Evolutionary conservation across 768 basidiomycete genomes (phyloP).

Genomic region (Krasilnikovozyma curviuscula): DNA sequence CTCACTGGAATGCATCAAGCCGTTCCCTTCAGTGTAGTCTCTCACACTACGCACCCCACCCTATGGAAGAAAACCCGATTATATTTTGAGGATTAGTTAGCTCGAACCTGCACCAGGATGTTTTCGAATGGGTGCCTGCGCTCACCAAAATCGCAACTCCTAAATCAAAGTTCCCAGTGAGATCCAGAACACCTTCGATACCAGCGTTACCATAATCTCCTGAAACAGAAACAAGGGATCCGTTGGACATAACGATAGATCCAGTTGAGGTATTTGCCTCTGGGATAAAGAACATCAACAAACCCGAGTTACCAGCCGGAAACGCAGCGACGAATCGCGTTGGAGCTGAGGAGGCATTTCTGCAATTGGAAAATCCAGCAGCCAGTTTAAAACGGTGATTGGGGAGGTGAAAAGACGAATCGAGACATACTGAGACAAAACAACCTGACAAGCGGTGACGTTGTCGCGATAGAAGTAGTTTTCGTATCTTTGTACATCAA

Average conservation of each 20-base stretch:
- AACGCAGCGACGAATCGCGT: slow-evolving; percentile 30
- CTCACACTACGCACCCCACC: slow-evolving; percentile 32
- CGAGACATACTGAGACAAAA: slow-evolving; percentile 21
- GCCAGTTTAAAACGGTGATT: not conserved
- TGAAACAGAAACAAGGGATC: slow-evolving; percentile 17
- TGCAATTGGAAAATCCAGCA: slow-evolving; percentile 14
- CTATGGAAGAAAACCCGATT: slow-evolving; percentile 11
- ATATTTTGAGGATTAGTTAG: too few relatives aligned
- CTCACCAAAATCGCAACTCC: slow-evolving; percentile 32
- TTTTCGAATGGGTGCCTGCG: too few relatives aligned
- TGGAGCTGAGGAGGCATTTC: slow-evolving; percentile 17
- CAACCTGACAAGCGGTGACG: slow-evolving; percentile 29
- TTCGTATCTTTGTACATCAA: too few relatives aligned
- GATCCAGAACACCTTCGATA: slow-evolving; percentile 27
- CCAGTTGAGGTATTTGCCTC: too few relatives aligned
- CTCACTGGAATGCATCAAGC: slow-evolving; percentile 6
- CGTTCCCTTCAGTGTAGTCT: slow-evolving; percentile 33
- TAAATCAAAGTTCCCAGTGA: slow-evolving; percentile 27
- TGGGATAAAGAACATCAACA: slow-evolving; percentile 31
- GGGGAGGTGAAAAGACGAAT: not conserved
- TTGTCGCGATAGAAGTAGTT: slow-evolving; percentile 33
- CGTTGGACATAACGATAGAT: too few relatives aligned
- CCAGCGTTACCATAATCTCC: slow-evolving; percentile 26
- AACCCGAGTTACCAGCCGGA: slow-evolving; percentile 33
- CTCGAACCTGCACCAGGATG: too few relatives aligned